Evolutionary conservation across 306 rosid genomes (phyloP).

Genomic region (Senna siamea): DNA sequence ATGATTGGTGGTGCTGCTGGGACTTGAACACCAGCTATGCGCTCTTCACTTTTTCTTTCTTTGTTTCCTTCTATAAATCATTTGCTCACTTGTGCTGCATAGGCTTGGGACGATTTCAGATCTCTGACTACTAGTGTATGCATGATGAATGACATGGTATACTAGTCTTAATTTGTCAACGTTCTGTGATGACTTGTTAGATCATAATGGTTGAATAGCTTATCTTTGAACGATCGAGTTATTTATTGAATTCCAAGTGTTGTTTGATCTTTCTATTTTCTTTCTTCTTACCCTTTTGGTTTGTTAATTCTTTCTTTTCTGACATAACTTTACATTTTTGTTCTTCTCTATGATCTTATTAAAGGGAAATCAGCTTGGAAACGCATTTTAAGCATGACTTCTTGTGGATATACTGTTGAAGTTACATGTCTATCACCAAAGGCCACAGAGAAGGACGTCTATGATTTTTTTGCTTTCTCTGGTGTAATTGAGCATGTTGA

Average conservation of each 20-base stretch:
- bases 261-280: background rate
- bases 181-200: too few relatives aligned
- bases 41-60: background rate
- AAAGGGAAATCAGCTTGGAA: background rate
- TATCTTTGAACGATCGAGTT: background rate
- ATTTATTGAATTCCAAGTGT: background rate
- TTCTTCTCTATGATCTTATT: background rate
- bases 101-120: background rate
- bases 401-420: constrained; percentile 61
- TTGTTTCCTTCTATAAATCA: constrained; percentile 8
- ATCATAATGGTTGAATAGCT: background rate
- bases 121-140: background rate
- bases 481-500: constrained; percentile 63
- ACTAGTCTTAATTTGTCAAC: too few relatives aligned
- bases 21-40: background rate
- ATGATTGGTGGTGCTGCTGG: background rate
- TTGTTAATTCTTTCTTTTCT: constrained; percentile 17
- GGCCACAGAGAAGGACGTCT: constrained; percentile 68
- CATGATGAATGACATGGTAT: too few relatives aligned
- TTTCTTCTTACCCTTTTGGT: background rate
- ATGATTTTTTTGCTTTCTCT: constrained; percentile 68
- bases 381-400: constrained; percentile 38
- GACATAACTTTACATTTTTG: constrained; percentile 8
- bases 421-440: constrained; percentile 63
- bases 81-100: background rate